A percentile compares a stretch with the other conserved stretches of the same genome.
Conservation (phyloP, 1,284 basidiomycete species). For the Meira nashicola region DNA sequence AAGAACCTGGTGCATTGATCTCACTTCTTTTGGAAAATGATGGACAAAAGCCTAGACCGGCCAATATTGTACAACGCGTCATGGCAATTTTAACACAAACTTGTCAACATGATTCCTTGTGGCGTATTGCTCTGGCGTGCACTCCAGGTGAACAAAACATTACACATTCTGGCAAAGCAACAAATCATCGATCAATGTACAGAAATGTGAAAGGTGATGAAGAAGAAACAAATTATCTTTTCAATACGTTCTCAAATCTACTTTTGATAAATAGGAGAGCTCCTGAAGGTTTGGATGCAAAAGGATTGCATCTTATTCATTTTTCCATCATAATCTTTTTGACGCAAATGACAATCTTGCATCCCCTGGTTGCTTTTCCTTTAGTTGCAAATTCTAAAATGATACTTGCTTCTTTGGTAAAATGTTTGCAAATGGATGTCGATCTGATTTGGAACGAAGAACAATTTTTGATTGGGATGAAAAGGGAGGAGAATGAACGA, state of each 20-base stretch:
- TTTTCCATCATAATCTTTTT: constrained; percentile 5
- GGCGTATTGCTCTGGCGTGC: constrained; percentile 10
- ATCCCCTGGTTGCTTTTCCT: constrained; percentile 5
- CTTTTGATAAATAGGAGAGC: not conserved
- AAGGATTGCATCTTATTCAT: constrained; percentile 7
- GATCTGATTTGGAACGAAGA: constrained; percentile 14
- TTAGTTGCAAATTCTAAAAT: constrained; percentile 5
- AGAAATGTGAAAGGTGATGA: not conserved
- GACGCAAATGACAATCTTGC: constrained; percentile 10
- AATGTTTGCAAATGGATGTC: constrained; percentile 10
- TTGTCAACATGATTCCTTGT: constrained; percentile 5
- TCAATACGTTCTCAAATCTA: too few species aligned
- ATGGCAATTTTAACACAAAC: constrained; percentile 8
- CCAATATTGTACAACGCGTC: not conserved
- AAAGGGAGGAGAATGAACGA: not conserved
- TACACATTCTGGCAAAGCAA: constrained; percentile 3
- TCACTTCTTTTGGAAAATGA: constrained; percentile 3
- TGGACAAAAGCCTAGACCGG: not conserved
- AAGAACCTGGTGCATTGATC: constrained; percentile 11
- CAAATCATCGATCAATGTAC: constrained; percentile 9
- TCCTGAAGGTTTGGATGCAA: not conserved
- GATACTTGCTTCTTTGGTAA: constrained; percentile 11
- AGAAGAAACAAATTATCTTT: not conserved
- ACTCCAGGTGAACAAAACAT: constrained; percentile 1
- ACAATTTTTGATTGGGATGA: not conserved